Conservation (phyloP, 208 protist genomes). For the Pavlovales sp. region DNA sequence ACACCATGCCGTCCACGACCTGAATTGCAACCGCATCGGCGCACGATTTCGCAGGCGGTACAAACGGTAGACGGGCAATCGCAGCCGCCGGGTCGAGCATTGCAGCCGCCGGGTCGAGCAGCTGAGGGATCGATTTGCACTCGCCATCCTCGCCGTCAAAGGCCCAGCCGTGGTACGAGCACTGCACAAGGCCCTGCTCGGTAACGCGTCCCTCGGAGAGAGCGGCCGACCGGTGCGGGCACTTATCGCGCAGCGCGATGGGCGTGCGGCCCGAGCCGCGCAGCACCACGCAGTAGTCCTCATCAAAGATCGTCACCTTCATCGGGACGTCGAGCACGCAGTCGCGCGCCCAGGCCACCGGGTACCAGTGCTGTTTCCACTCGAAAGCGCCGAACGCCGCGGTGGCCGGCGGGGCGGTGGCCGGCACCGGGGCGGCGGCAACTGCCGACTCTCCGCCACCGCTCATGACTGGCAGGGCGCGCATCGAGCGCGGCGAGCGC, state of each 20-base stretch:
- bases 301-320: not conserved
- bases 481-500: no score
- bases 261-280: not conserved
- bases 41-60: not conserved
- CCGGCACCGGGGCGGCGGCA: no score
- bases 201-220: slow-evolving; percentile 25
- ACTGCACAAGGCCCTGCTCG: slow-evolving; percentile 17
- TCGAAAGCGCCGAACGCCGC: not conserved
- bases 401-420: no score
- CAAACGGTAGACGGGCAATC: no score
- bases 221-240: slow-evolving; percentile 14
- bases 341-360: not conserved
- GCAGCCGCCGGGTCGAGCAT: not conserved
- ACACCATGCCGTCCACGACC: not conserved
- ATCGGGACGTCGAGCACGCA: not conserved
- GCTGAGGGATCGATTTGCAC: slow-evolving; percentile 11
- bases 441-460: no score
- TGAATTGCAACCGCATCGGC: not conserved
- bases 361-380: not conserved
- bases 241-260: not conserved
- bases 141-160: not conserved
- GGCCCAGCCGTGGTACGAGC: slow-evolving; percentile 22
- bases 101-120: not conserved
- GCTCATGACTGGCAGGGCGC: no score
- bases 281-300: slow-evolving; percentile 11